These are phyloP conservation scores for Rutstroemia sp. DNA, from an alignment of 2,329 filamentous ascomycete genomes.

Conservation along the genomic window DNA sequence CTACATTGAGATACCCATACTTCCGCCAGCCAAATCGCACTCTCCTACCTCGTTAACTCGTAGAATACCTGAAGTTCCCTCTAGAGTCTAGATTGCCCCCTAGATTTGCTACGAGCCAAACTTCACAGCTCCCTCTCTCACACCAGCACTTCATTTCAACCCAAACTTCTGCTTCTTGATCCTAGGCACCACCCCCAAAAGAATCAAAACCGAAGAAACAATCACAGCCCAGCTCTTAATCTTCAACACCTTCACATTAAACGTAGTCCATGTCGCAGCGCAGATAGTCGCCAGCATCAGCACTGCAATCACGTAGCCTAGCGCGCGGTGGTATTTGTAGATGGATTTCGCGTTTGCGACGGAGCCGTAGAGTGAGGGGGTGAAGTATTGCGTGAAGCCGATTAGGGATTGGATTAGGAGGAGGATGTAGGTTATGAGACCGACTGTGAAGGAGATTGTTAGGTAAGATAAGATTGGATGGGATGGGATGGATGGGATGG, in stretches of 20 bases:
- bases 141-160: not conserved
- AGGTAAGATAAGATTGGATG: not conserved
- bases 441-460: constrained; percentile 30
- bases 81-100: too few relatives aligned
- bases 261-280: constrained; percentile 70
- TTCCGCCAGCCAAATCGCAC: too few relatives aligned
- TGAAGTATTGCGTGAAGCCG: constrained; percentile 76
- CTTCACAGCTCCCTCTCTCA: too few relatives aligned
- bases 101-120: too few relatives aligned
- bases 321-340: constrained; percentile 82
- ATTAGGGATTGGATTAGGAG: constrained; percentile 68
- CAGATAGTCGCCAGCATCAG: constrained; percentile 67
- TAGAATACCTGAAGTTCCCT: too few relatives aligned
- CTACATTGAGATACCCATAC: too few relatives aligned
- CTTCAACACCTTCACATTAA: constrained; percentile 58
- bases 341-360: constrained; percentile 71
- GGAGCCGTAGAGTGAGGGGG: constrained; percentile 68
- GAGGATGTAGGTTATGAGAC: constrained; percentile 64
- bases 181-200: constrained; percentile 67
- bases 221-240: constrained; percentile 72
- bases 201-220: constrained; percentile 55
- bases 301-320: constrained; percentile 66
- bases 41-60: too few relatives aligned
- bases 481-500: not conserved
- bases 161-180: constrained; percentile 81